These are phyloP conservation scores for Lobosporangium transversale DNA, from an alignment of 192 early-diverging fungal genomes.

Conservation along the genomic window DNA sequence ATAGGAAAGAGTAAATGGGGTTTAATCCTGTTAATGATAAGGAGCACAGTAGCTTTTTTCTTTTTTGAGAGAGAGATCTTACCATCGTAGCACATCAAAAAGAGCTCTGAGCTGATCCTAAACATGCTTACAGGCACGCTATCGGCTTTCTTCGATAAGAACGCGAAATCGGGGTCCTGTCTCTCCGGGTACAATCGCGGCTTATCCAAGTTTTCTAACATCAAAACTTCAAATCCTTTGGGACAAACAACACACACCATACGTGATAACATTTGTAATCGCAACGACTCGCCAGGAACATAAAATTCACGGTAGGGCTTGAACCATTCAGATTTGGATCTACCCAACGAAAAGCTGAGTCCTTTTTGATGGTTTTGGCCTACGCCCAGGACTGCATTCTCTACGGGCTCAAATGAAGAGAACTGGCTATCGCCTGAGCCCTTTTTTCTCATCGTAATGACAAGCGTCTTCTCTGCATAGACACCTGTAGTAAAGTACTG, in stretches of 20 bases:
- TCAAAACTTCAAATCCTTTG: slow-evolving; percentile 93
- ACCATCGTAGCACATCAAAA: slow-evolving; percentile 92
- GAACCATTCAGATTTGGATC: slow-evolving; percentile 32
- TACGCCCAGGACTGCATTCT: slow-evolving; percentile 14
- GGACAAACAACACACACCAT: slow-evolving; percentile 81
- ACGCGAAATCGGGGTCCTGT: slow-evolving; percentile 77
- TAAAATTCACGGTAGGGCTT: slow-evolving; percentile 81
- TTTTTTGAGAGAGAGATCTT: no score
- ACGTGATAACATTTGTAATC: slow-evolving; percentile 81
- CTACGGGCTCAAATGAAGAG: slow-evolving; percentile 17
- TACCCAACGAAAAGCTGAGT: slow-evolving; percentile 19
- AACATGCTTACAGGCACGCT: slow-evolving; percentile 86
- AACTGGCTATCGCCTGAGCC: slow-evolving; percentile 20
- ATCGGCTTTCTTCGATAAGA: slow-evolving; percentile 77
- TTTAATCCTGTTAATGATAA: no score
- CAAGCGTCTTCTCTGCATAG: slow-evolving; percentile 35
- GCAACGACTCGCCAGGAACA: slow-evolving; percentile 85
- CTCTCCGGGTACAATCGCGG: slow-evolving; percentile 87
- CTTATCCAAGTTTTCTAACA: slow-evolving; percentile 74
- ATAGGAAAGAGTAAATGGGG: no score
- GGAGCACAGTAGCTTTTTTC: no score
- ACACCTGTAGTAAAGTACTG: slow-evolving; percentile 54
- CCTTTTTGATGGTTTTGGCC: neutral
- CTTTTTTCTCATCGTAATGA: slow-evolving; percentile 32
- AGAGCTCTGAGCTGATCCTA: slow-evolving; percentile 69